Percentiles rank a stretch among this genome's conserved stretches.
These are phyloP conservation scores for Nemania sp. DNA, from an alignment of 2,329 filamentous ascomycete genomes.

Conservation along the genomic window DNA sequence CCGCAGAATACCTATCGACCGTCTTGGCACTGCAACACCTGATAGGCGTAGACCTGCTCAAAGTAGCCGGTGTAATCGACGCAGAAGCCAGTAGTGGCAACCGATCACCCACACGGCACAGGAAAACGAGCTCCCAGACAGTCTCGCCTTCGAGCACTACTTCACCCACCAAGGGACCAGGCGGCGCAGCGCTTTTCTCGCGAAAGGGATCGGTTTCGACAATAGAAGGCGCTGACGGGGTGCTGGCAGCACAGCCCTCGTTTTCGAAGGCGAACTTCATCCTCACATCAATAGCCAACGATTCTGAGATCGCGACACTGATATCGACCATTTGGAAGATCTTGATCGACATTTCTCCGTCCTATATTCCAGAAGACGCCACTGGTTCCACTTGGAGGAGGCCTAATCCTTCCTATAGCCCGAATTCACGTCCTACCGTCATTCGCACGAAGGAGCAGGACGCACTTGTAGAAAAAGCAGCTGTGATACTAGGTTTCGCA, in stretches of 20 bases:
- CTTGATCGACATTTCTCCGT: conserved; percentile 49
- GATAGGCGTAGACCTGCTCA: conserved; percentile 59
- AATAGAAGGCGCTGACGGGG: background rate
- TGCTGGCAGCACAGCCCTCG: conserved; percentile 31
- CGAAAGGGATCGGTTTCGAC: conserved; percentile 12
- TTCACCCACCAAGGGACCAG: conserved; percentile 25
- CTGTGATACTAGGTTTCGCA: conserved; percentile 32
- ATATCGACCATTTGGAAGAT: conserved; percentile 56
- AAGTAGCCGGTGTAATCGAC: conserved; percentile 60
- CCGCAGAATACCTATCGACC: conserved; percentile 58
- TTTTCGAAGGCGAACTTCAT: conserved; percentile 60
- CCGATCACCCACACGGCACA: conserved; percentile 26
- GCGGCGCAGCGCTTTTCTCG: conserved; percentile 22
- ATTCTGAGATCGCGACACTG: conserved; percentile 57
- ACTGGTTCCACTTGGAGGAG: conserved; percentile 7
- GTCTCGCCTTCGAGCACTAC: conserved; percentile 30
- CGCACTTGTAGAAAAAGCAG: conserved; percentile 30
- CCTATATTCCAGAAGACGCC: conserved; percentile 49
- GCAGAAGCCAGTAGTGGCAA: conserved; percentile 45
- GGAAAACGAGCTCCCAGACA: conserved; percentile 16
- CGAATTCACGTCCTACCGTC: conserved; percentile 26
- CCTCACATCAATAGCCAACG: conserved; percentile 57
- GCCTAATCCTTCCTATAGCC: conserved; percentile 9
- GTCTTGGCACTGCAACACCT: conserved; percentile 61
- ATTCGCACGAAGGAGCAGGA: conserved; percentile 28